Conservation (phyloP, 1,284 basidiomycete genomes). For the Dichomitus squalens region DNA sequence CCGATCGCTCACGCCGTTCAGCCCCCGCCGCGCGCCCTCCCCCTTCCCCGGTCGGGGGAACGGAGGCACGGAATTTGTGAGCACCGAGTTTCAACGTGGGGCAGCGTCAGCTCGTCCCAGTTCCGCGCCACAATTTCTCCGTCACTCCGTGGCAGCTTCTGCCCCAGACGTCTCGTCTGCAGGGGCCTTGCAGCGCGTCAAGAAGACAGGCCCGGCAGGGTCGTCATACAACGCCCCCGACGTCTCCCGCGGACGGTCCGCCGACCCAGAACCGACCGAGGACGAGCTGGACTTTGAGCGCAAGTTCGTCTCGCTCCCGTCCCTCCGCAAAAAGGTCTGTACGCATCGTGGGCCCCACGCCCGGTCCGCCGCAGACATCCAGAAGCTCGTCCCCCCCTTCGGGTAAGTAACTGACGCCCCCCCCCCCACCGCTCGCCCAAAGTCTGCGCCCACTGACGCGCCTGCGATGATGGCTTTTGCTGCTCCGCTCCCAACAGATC, state of each 20-base stretch:
- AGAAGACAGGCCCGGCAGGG: not conserved
- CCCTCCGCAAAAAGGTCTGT: not conserved
- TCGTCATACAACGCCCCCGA: not conserved
- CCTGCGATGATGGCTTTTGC: not conserved
- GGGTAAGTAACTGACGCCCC: not conserved
- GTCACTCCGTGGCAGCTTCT: not conserved
- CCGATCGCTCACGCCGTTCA: not conserved
- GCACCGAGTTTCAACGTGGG: not conserved
- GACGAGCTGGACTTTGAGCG: conserved; percentile 1
- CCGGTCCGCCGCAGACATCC: not conserved
- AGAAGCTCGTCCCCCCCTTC: conserved; percentile 1
- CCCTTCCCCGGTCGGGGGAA: not conserved
- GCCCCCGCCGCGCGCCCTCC: not conserved
- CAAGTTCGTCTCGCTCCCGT: not conserved
- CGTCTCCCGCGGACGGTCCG: not conserved
- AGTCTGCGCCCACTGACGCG: not conserved
- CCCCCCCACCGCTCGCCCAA: not conserved
- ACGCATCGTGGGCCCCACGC: not conserved
- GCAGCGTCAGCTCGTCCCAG: not conserved
- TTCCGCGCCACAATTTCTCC: not conserved
- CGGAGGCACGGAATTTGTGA: not conserved
- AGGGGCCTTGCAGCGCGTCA: not conserved
- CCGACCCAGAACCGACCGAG: not conserved
- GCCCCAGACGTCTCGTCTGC: not conserved
- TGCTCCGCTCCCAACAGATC: not conserved